These are phyloP conservation scores for Discostella stelligeroides DNA, from an alignment of 108 stramenopile species.

Conservation along the genomic window DNA sequence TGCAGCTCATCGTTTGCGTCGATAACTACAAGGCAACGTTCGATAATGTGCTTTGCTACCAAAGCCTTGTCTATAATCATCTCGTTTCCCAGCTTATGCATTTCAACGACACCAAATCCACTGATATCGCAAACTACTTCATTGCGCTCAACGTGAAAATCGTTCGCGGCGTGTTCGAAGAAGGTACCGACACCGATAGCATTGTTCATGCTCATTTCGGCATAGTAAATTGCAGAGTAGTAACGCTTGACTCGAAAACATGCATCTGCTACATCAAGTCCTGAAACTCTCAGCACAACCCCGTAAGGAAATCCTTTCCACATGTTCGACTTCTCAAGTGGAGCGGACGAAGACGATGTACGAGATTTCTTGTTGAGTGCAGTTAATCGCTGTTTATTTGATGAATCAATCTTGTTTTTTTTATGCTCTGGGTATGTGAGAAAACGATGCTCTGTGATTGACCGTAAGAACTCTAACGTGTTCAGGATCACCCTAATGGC, in stretches of 20 bases:
- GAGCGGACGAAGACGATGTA: constrained; percentile 7
- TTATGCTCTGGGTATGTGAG: constrained; percentile 25
- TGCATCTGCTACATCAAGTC: constrained; percentile 62
- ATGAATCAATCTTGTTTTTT: constrained; percentile 18
- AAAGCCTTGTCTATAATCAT: constrained; percentile 33
- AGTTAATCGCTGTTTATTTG: constrained; percentile 12
- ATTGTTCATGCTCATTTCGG: constrained; percentile 60
- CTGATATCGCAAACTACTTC: constrained; percentile 35
- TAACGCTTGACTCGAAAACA: constrained; percentile 62
- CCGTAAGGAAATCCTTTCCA: constrained; percentile 81
- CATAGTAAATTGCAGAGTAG: constrained; percentile 66
- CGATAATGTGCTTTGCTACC: constrained; percentile 51
- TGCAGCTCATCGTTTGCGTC: constrained; percentile 57
- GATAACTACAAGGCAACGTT: constrained; percentile 50
- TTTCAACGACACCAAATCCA: constrained; percentile 45
- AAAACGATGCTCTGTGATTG: constrained; percentile 58
- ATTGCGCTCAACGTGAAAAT: constrained; percentile 19
- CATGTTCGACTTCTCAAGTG: constrained; percentile 17
- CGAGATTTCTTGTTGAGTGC: constrained; percentile 26
- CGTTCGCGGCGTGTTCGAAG: constrained; percentile 36
- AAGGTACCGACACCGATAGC: constrained; percentile 49
- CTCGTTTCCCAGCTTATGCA: constrained; percentile 7
- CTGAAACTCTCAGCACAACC: constrained; percentile 63
- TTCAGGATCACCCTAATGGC: constrained; percentile 56
- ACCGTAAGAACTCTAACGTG: constrained; percentile 57